A percentile compares a stretch with the other conserved stretches of the same genome.
phyloP scores from a whole-genome alignment of 2,329 filamentous ascomycete species.

The Dryadomyces sulphureus region DNA sequence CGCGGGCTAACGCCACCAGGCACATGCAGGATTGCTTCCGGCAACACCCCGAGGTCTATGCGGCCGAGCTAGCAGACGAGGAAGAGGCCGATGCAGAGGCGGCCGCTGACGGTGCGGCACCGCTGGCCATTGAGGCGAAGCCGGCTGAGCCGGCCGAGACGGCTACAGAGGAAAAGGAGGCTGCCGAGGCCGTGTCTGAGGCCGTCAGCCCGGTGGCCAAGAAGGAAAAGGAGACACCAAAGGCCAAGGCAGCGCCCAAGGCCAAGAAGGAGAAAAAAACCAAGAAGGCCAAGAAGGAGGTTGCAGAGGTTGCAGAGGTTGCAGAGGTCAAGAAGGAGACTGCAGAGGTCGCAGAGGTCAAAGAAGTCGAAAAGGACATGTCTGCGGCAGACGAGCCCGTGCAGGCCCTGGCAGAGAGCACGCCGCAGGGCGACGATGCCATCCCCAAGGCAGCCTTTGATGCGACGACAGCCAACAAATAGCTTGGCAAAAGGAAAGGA shows the following conservation, averaged over 20 bases:
- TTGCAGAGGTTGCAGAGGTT: too few species aligned
- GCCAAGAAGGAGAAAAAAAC: neutral
- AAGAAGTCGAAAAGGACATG: too few species aligned
- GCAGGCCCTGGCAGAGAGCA: neutral
- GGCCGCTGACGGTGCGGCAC: neutral
- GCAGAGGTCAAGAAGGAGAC: too few species aligned
- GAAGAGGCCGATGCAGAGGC: constrained; percentile 23
- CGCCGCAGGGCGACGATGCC: neutral
- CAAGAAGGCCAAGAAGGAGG: too few species aligned
- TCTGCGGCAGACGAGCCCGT: neutral
- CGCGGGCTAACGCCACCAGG: constrained; percentile 30
- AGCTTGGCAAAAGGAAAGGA: neutral
- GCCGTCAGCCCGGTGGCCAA: neutral
- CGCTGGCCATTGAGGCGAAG: neutral
- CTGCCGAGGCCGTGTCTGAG: neutral
- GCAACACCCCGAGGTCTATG: constrained; percentile 83
- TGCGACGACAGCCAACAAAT: neutral
- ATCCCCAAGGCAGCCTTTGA: neutral
- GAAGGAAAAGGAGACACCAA: neutral
- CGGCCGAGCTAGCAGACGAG: constrained; percentile 71
- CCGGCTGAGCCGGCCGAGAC: neutral
- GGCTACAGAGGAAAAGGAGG: neutral
- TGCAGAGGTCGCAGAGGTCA: too few species aligned
- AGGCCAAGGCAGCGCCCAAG: neutral
- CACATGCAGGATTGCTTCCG: constrained; percentile 97